Base-by-base conservation (phyloP, 2,329 filamentous ascomycete species). In the Aspergillus sp. region DNA sequence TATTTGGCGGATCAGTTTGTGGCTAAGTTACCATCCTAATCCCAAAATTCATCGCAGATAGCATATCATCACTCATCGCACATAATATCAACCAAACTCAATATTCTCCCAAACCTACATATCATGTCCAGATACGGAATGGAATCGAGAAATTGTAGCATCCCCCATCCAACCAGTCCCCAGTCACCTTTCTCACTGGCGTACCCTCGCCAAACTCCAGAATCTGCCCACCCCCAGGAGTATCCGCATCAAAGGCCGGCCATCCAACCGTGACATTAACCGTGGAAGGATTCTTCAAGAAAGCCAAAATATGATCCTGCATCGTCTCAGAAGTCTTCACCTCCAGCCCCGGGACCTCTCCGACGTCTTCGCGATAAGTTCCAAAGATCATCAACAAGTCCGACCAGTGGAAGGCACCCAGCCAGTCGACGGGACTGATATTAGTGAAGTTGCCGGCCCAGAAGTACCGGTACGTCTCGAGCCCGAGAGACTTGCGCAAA, bases 391-490 rank as follows among this genome's bases (percentile, higher is more conserved):
- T 64, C 7, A 65, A 48, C 5, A 70, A 49, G 47, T 70, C 69
- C 6, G 69, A 68, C 43, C 69, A 71, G 60, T 81, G 79, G 55
- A 77, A 81, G 1, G 78, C 78, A 5, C 79, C 79, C 48, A 80
- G 69, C 77, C 78, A 81, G 2, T 68, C 60, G 25, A 68, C 67
- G 0, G 74, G 74, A 13, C 73, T 70, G 38, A 80, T 72, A 60
- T 81, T 80, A 19, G 75, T 67, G 63, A 78, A 81, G 56, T 77
- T 76, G 52, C 78, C 78, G 3, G 71, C 71, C 62, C 78, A 79
- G 49, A 73, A 67, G 64, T 78, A 80, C 19, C 78, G 76, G 63
- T 74, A 80, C 2, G 78, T 78, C 2, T 64, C 55, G 32, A 66
- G 60, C 12, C 66, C 62, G 21, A 54, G 48, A 2, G 60, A 57